These are phyloP conservation scores for Akebia trifoliata DNA, from an alignment of 164 flowering plant species.

Conservation along the genomic window DNA sequence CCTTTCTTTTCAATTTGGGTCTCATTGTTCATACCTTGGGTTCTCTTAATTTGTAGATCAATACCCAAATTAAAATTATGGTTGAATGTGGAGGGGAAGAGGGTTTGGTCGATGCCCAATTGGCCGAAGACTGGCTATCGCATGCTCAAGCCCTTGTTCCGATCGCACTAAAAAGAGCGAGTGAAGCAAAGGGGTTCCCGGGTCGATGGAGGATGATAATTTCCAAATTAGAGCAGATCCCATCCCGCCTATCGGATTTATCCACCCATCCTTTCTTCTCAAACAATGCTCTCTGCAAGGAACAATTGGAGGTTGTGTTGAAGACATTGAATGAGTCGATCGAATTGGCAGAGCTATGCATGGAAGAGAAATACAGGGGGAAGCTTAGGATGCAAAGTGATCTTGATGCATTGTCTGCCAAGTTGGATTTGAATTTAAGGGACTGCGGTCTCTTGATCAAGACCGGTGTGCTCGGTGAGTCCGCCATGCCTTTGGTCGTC, in stretches of 20 bases:
- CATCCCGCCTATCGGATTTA: slow-evolving; percentile 62
- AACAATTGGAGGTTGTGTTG: slow-evolving; percentile 75
- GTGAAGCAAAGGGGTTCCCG: slow-evolving; percentile 57
- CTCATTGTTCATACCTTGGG: slow-evolving; percentile 6
- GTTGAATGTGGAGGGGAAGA: slow-evolving; percentile 44
- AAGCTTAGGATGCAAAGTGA: slow-evolving; percentile 94
- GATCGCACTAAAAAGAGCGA: slow-evolving; percentile 48
- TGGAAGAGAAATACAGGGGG: slow-evolving; percentile 60
- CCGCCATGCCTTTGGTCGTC: slow-evolving; percentile 34
- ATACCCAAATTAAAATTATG: slow-evolving; percentile 32
- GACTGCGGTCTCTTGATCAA: slow-evolving; percentile 79
- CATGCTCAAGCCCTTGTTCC: slow-evolving; percentile 66
- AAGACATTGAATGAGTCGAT: slow-evolving; percentile 52
- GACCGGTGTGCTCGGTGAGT: slow-evolving; percentile 81
- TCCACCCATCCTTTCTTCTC: slow-evolving; percentile 93
- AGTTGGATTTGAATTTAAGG: slow-evolving; percentile 68
- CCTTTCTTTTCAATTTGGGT: slow-evolving; percentile 9
- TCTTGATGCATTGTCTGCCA: slow-evolving; percentile 65
- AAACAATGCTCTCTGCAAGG: slow-evolving; percentile 75
- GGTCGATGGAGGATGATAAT: slow-evolving; percentile 82
- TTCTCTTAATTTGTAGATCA: slow-evolving; percentile 13
- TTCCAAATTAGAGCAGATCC: slow-evolving; percentile 67
- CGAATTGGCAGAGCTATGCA: slow-evolving; percentile 56
- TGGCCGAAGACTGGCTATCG: slow-evolving; percentile 57
- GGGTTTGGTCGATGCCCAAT: slow-evolving; percentile 19